Percentiles rank a stretch among this genome's conserved stretches.
These are phyloP conservation scores for Heliamphora exappendiculata DNA, from an alignment of 148 eudicot genomes.

Conservation along the genomic window DNA sequence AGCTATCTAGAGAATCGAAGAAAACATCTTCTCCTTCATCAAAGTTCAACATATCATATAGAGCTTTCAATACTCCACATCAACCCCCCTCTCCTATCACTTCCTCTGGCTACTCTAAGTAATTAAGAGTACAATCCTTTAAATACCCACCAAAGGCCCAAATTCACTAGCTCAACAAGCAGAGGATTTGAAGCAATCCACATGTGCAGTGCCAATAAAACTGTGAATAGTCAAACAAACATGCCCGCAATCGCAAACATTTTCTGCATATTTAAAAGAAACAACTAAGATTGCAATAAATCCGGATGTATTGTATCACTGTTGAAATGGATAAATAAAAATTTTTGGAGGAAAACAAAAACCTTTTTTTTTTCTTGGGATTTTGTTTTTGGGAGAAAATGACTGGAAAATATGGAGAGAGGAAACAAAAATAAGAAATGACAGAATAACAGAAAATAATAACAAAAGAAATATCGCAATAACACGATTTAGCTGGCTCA, in stretches of 20 bases:
- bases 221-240: no score
- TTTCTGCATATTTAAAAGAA: conserved; percentile 2
- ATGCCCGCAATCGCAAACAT: background rate
- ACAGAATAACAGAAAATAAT: no score
- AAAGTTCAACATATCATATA: conserved; percentile 29
- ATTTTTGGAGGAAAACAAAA: no score
- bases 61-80: conserved; percentile 23
- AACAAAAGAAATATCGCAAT: no score
- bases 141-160: conserved; percentile 17
- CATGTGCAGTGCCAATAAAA: conserved; percentile 14
- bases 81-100: conserved; percentile 17
- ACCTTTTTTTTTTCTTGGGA: no score
- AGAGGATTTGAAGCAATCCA: conserved; percentile 9
- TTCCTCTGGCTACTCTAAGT: background rate
- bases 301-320: background rate
- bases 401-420: no score
- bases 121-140: background rate
- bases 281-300: conserved; percentile 13
- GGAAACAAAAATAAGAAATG: no score
- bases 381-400: no score
- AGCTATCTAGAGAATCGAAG: conserved; percentile 43
- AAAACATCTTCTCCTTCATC: conserved; percentile 45
- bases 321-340: no score
- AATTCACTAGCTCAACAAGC: conserved; percentile 13
- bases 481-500: no score